These are phyloP conservation scores for Sparassis latifolia DNA, from an alignment of 1,284 basidiomycete species.

Conservation along the genomic window DNA sequence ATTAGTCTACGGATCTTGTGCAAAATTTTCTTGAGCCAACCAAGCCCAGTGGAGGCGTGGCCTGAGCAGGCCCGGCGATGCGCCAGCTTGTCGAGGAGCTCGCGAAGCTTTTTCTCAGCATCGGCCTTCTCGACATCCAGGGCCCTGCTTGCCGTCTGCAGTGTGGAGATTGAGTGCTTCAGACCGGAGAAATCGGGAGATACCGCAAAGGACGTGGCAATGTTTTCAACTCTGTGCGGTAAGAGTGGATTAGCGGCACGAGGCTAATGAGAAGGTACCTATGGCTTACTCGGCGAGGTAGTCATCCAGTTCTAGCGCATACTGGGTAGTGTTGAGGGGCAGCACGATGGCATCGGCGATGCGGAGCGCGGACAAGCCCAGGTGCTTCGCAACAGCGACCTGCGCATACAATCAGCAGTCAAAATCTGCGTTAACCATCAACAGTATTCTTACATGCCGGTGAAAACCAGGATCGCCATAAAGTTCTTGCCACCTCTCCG, in stretches of 20 bases:
- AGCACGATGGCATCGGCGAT: conserved; percentile 50
- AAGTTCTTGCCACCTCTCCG: conserved; percentile 60
- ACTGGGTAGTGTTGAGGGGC: conserved; percentile 74
- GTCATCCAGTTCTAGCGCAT: conserved; percentile 42
- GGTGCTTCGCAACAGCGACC: conserved; percentile 63
- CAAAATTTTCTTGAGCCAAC: conserved; percentile 16
- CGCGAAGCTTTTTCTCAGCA: conserved; percentile 28
- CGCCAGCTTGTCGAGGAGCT: conserved; percentile 26
- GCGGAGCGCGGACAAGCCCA: conserved; percentile 56
- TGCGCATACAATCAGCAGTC: conserved; percentile 17
- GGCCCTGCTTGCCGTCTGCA: conserved; percentile 44
- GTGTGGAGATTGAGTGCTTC: conserved; percentile 39
- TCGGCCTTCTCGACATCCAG: conserved; percentile 48
- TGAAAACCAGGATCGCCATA: conserved; percentile 71
- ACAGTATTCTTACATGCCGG: conserved; percentile 44
- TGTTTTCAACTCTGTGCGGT: conserved; percentile 24
- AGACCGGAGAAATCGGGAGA: conserved; percentile 26
- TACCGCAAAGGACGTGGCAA: conserved; percentile 14
- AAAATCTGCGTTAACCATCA: neutral
- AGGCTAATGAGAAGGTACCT: neutral
- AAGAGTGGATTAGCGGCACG: neutral
- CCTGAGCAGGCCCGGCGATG: no score
- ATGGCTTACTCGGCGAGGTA: conserved; percentile 40
- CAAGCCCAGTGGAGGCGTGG: conserved; percentile 11
- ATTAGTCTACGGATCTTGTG: conserved; percentile 8